These are phyloP conservation scores for Globisporangium abappressorium DNA, from an alignment of 352 stramenopile species.

Conservation along the genomic window DNA sequence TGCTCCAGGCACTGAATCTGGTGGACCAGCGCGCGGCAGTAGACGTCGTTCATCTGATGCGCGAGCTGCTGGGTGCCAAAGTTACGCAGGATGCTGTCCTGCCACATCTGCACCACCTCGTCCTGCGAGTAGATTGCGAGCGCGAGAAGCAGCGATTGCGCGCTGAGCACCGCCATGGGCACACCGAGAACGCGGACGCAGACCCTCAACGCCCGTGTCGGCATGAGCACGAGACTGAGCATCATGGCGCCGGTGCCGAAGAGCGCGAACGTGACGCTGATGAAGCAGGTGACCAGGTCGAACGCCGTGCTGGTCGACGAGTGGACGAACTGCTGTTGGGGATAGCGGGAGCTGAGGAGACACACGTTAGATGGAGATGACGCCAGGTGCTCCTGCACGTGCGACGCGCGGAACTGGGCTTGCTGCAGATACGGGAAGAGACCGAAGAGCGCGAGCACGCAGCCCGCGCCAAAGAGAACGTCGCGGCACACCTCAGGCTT, in stretches of 20 bases:
- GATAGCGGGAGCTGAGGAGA: no score
- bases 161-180: neutral
- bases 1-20: neutral
- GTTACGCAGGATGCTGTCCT: neutral
- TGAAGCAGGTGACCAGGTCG: no score
- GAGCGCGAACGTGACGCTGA: no score
- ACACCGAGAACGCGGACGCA: neutral
- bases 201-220: neutral
- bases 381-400: neutral
- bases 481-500: neutral
- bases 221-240: no score
- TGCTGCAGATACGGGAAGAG: slow-evolving; percentile 1
- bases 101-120: neutral
- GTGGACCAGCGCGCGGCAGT: neutral
- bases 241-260: no score
- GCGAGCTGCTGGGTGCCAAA: neutral
- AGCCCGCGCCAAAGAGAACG: neutral
- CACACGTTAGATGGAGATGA: no score
- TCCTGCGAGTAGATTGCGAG: neutral
- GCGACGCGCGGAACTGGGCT: neutral
- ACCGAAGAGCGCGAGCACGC: neutral
- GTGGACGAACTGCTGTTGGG: no score
- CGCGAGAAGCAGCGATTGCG: neutral
- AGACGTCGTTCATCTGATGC: neutral
- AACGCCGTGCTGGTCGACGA: no score